A percentile compares a stretch with the other conserved stretches of the same genome.
These are phyloP conservation scores for Spergularia bocconei DNA, from an alignment of 148 eudicot genomes.

Conservation along the genomic window DNA sequence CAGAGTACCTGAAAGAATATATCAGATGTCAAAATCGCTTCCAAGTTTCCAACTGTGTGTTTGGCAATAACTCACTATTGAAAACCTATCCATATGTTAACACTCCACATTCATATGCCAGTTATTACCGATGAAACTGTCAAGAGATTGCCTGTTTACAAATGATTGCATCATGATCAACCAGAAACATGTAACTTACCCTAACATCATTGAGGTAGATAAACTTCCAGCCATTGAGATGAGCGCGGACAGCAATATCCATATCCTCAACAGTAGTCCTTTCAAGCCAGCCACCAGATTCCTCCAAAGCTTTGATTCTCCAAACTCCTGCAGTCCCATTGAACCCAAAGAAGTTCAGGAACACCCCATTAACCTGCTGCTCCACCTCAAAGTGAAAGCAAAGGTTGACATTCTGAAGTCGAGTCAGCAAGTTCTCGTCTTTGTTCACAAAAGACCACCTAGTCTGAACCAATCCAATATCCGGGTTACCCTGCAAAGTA, in stretches of 20 bases:
- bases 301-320: slow-evolving; percentile 80
- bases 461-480: slow-evolving; percentile 76
- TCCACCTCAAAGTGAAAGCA: slow-evolving; percentile 88
- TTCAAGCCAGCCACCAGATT: slow-evolving; percentile 85
- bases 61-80: background rate
- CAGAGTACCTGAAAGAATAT: slow-evolving; percentile 52
- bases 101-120: background rate
- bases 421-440: slow-evolving; percentile 71
- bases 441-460: slow-evolving; percentile 85
- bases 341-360: slow-evolving; percentile 79
- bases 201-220: slow-evolving; percentile 70
- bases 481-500: slow-evolving; percentile 51
- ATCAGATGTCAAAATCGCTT: background rate
- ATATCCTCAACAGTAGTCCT: slow-evolving; percentile 80
- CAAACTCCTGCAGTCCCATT: slow-evolving; percentile 93
- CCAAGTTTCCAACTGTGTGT: background rate
- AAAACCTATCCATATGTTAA: background rate
- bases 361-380: slow-evolving; percentile 79
- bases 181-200: slow-evolving; percentile 33
- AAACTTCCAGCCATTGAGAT: slow-evolving; percentile 81
- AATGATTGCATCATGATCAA: background rate
- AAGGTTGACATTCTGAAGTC: slow-evolving; percentile 69
- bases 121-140: background rate
- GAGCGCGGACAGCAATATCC: slow-evolving; percentile 88
- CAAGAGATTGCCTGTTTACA: background rate